Conservation (phyloP, 371 early-diverging fungal genomes). For the Zopfochytrium polystomum region DNA sequence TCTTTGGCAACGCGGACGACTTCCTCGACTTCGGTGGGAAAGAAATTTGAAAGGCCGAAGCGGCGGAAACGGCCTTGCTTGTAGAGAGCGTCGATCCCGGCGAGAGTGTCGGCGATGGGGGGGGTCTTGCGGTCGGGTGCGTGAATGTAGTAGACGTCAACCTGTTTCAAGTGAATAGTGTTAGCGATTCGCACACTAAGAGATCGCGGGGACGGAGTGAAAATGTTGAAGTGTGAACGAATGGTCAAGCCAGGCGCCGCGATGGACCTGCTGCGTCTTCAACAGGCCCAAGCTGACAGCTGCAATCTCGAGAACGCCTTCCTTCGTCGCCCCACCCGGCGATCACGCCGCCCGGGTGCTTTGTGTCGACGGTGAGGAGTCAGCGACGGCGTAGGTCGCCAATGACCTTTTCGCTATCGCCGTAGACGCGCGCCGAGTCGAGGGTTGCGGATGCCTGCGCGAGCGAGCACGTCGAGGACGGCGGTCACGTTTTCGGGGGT, state of each 20-base stretch:
- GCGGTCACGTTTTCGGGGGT: no score
- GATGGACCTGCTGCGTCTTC: not conserved
- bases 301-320: not conserved
- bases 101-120: slow-evolving; percentile 14
- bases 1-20: slow-evolving; percentile 10
- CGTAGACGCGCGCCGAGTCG: no score
- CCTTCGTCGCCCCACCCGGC: not conserved
- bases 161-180: no score
- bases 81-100: slow-evolving; percentile 9
- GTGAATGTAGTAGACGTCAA: slow-evolving; percentile 23
- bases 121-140: slow-evolving; percentile 15
- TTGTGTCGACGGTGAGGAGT: slow-evolving; percentile 13
- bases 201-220: not conserved
- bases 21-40: slow-evolving; percentile 20
- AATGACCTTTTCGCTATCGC: no score
- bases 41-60: slow-evolving; percentile 26
- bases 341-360: slow-evolving; percentile 1
- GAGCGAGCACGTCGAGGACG: no score
- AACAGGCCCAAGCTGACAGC: not conserved
- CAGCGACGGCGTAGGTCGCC: no score
- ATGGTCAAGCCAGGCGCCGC: not conserved
- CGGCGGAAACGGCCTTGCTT: slow-evolving; percentile 7
- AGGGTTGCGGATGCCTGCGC: no score
- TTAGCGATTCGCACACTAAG: no score
- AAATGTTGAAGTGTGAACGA: not conserved